These are phyloP conservation scores for Calonectria naviculata DNA, from an alignment of 2,329 filamentous ascomycete genomes.

Conservation along the genomic window DNA sequence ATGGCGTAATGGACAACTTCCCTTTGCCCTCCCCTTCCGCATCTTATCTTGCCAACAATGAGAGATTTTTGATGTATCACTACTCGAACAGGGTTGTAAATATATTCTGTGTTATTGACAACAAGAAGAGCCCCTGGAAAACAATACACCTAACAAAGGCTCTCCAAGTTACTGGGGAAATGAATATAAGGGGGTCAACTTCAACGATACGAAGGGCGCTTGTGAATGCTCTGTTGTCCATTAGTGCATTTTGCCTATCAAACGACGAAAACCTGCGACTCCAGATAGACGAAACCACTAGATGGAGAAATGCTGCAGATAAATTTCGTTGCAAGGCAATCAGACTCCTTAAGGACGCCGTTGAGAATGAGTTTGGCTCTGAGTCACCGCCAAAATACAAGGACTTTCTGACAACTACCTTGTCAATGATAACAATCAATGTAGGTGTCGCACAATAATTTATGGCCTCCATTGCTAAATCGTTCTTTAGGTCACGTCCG, in stretches of 20 bases:
- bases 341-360: conserved; percentile 32
- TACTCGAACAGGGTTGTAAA: conserved; percentile 36
- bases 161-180: conserved; percentile 35
- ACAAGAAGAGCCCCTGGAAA: conserved; percentile 40
- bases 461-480: neutral
- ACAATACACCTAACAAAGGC: conserved; percentile 38
- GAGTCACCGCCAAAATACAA: conserved; percentile 36
- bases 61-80: conserved; percentile 38
- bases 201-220: conserved; percentile 34
- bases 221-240: conserved; percentile 36
- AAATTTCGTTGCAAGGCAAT: conserved; percentile 29
- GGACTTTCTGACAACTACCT: conserved; percentile 40
- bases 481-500: conserved; percentile 35
- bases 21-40: too few relatives aligned
- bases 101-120: conserved; percentile 41
- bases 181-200: conserved; percentile 32
- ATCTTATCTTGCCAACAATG: conserved; percentile 16
- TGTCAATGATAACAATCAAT: conserved; percentile 43
- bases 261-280: conserved; percentile 28
- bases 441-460: neutral
- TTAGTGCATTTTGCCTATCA: conserved; percentile 39
- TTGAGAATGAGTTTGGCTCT: conserved; percentile 28
- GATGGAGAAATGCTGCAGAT: conserved; percentile 29
- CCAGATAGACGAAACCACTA: conserved; percentile 19
- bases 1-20: too few relatives aligned